A percentile compares a stretch with the other conserved stretches of the same genome.
These are phyloP conservation scores for Cucurbita maxima DNA, from an alignment of 306 rosid genomes.

Conservation along the genomic window DNA sequence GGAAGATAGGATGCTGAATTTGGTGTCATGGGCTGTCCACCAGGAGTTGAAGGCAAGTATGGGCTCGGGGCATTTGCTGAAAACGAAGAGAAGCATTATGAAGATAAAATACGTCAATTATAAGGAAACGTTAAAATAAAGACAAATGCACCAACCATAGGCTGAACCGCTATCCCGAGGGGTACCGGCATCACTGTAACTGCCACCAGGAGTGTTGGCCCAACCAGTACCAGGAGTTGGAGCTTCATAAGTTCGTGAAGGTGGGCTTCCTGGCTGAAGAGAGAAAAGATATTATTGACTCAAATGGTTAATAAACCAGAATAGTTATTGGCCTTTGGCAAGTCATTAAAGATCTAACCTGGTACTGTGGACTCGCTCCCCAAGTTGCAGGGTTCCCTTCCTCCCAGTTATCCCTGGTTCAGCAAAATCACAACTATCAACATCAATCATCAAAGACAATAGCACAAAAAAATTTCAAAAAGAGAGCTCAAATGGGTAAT, in stretches of 20 bases:
- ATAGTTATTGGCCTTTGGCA: not conserved
- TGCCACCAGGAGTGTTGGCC: slow-evolving; percentile 89
- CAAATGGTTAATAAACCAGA: not conserved
- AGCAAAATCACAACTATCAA: slow-evolving; percentile 10
- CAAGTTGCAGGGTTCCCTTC: slow-evolving; percentile 97
- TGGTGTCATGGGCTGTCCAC: slow-evolving; percentile 99
- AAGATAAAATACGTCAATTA: not conserved
- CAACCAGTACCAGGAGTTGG: slow-evolving; percentile 99
- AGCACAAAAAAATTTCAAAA: too few species aligned
- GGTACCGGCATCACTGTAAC: slow-evolving; percentile 89
- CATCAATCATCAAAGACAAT: slow-evolving; percentile 7
- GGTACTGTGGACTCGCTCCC: slow-evolving; percentile 92
- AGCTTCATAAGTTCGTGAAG: slow-evolving; percentile 85
- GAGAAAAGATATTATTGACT: not conserved
- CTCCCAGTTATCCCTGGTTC: slow-evolving; percentile 87
- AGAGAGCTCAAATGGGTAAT: not conserved
- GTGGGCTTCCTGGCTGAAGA: slow-evolving; percentile 87
- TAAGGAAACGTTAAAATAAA: not conserved
- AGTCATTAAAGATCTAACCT: slow-evolving; percentile 29
- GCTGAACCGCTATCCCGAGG: slow-evolving; percentile 58
- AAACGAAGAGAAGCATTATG: slow-evolving; percentile 9
- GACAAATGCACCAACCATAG: slow-evolving; percentile 34
- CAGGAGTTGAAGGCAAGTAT: slow-evolving; percentile 96
- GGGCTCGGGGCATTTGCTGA: slow-evolving; percentile 99
- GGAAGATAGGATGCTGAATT: slow-evolving; percentile 93